Percentiles rank a stretch among this genome's conserved stretches.
phyloP scores from a whole-genome alignment of 2,329 filamentous ascomycete genomes.

The Talaromyces islandicus region DNA sequence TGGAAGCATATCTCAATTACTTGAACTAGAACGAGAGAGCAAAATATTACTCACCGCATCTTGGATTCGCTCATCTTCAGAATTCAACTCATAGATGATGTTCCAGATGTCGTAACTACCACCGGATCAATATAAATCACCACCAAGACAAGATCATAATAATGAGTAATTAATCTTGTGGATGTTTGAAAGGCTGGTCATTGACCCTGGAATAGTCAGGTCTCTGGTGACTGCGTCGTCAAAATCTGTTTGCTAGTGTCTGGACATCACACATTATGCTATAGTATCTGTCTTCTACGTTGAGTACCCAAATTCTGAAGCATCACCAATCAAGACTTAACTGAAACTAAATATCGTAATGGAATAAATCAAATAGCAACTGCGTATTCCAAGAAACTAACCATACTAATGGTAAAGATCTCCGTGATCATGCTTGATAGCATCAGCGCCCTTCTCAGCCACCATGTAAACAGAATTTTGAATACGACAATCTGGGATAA shows the following conservation, averaged over 20 bases:
- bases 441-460: constrained; percentile 41
- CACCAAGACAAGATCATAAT: not conserved
- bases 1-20: not conserved
- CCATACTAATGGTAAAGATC: not conserved
- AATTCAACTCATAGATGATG: not conserved
- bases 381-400: not conserved
- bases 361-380: not conserved
- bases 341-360: too few relatives aligned
- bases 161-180: not conserved
- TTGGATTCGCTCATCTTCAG: too few relatives aligned
- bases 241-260: not conserved
- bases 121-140: not conserved
- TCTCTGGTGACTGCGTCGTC: not conserved
- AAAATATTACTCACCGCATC: not conserved
- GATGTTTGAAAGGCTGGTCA: not conserved
- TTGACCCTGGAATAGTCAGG: not conserved
- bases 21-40: not conserved
- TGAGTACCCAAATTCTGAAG: not conserved
- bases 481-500: constrained; percentile 52
- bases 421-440: not conserved
- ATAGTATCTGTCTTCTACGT: not conserved
- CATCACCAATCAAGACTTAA: not conserved
- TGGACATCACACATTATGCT: not conserved
- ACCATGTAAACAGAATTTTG: constrained; percentile 58
- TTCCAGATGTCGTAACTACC: too few relatives aligned